Percentiles rank a stretch among this genome's conserved stretches.
These are phyloP conservation scores for Bacterosira constricta DNA, from an alignment of 108 stramenopile genomes.

Conservation along the genomic window DNA sequence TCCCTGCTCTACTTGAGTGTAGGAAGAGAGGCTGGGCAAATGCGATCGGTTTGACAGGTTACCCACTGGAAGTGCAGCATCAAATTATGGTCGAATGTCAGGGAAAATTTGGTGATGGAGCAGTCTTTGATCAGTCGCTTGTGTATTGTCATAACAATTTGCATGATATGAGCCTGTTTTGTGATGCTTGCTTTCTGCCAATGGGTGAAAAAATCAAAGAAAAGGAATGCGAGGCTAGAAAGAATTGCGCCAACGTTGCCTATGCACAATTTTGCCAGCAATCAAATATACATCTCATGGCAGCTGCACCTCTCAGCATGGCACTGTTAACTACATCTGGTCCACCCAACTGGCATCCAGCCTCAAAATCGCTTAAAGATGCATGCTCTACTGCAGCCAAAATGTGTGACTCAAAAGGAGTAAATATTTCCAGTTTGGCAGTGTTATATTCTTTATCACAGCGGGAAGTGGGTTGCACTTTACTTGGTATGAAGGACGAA, in stretches of 20 bases:
- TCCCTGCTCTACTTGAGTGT: conserved; percentile 74
- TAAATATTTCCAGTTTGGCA: conserved; percentile 70
- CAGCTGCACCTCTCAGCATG: conserved; percentile 90
- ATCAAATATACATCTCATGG: conserved; percentile 57
- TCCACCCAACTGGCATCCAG: conserved; percentile 87
- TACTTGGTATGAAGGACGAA: conserved; percentile 76
- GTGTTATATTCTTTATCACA: conserved; percentile 65
- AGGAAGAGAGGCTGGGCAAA: conserved; percentile 67
- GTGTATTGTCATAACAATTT: conserved; percentile 89
- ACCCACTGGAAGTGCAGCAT: conserved; percentile 85
- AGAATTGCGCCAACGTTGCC: conserved; percentile 5
- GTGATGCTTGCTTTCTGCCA: conserved; percentile 20
- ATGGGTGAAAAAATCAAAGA: conserved; percentile 5
- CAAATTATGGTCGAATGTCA: conserved; percentile 67
- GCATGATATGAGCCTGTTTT: conserved; percentile 69
- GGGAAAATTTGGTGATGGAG: conserved; percentile 9
- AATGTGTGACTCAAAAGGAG: conserved; percentile 45
- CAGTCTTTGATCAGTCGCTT: conserved; percentile 80
- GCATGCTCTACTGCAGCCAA: conserved; percentile 66
- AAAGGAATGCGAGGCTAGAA: background rate
- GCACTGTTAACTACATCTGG: conserved; percentile 71
- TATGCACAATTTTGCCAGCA: conserved; percentile 60
- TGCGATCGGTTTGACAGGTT: conserved; percentile 89
- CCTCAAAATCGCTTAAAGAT: conserved; percentile 55
- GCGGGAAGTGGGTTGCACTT: conserved; percentile 70